Evolutionary conservation across 2,329 filamentous ascomycete genomes (phyloP).

Genomic region (Fusarium anthophilum): DNA sequence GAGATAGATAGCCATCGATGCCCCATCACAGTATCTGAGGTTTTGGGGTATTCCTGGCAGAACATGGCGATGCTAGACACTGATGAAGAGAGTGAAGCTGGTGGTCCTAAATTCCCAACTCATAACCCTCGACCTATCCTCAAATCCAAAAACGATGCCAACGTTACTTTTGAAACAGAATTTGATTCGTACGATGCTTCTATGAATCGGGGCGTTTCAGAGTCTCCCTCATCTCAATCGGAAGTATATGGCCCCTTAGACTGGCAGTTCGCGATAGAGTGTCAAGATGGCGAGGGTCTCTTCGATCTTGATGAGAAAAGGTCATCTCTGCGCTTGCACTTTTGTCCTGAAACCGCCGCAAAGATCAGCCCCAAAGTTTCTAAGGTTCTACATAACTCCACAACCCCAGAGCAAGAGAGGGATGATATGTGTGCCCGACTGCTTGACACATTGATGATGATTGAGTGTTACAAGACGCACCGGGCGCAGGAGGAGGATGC

Average conservation of each 20-base stretch:
- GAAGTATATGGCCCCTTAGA: fast-evolving
- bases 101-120: too few relatives aligned
- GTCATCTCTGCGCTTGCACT: not conserved
- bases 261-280: not conserved
- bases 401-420: fast-evolving
- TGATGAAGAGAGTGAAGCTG: too few relatives aligned
- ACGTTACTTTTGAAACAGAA: too few relatives aligned
- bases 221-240: not conserved
- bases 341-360: fast-evolving
- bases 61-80: too few relatives aligned
- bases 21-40: too few relatives aligned
- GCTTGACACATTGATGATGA: not conserved
- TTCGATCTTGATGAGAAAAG: not conserved
- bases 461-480: not conserved
- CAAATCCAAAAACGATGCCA: too few relatives aligned
- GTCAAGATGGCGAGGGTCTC: not conserved
- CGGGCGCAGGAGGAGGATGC: not conserved
- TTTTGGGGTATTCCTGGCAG: too few relatives aligned
- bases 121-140: too few relatives aligned
- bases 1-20: too few relatives aligned
- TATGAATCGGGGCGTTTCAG: too few relatives aligned
- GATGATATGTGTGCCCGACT: fast-evolving
- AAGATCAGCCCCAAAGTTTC: fast-evolving
- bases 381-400: fast-evolving
- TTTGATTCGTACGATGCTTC: too few relatives aligned